phyloP scores from a whole-genome alignment of 179 eudicot genomes.

The Heliamphora pulchella region DNA sequence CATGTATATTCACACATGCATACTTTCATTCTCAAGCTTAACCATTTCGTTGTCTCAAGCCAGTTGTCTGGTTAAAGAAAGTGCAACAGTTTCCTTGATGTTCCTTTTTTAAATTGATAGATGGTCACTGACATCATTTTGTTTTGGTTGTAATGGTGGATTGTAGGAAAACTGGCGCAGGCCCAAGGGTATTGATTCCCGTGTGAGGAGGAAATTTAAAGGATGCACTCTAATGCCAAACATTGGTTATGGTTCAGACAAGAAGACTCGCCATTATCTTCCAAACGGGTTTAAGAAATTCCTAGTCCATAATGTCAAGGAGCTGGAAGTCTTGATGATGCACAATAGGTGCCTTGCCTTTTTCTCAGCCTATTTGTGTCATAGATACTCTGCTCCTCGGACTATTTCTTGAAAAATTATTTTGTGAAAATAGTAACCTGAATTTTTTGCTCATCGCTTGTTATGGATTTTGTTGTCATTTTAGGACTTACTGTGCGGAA shows the following conservation, averaged over 20 bases:
- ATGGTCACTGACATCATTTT: background rate
- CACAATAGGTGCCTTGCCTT: constrained; percentile 41
- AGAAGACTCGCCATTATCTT: constrained; percentile 61
- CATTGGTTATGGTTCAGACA: constrained; percentile 65
- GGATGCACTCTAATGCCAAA: constrained; percentile 54
- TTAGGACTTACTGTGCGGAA: constrained; percentile 54
- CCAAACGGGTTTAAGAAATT: constrained; percentile 69
- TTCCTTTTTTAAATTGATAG: background rate
- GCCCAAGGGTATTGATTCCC: constrained; percentile 67
- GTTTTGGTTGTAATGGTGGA: background rate
- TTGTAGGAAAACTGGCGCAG: constrained; percentile 51
- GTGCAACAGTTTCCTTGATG: background rate
- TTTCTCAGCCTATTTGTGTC: too few species aligned
- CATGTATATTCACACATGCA: background rate
- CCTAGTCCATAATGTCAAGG: constrained; percentile 57
- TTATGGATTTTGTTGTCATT: background rate
- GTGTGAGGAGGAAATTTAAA: constrained; percentile 62
- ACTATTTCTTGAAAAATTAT: background rate
- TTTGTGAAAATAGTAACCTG: background rate
- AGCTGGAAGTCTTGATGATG: constrained; percentile 58
- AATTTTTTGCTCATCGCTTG: background rate
- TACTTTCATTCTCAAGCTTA: background rate
- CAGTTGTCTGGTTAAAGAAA: background rate
- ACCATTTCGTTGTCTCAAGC: background rate
- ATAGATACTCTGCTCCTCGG: background rate